phyloP scores from a whole-genome alignment of 495 filamentous ascomycete species.

The Amorphotheca resinae region DNA sequence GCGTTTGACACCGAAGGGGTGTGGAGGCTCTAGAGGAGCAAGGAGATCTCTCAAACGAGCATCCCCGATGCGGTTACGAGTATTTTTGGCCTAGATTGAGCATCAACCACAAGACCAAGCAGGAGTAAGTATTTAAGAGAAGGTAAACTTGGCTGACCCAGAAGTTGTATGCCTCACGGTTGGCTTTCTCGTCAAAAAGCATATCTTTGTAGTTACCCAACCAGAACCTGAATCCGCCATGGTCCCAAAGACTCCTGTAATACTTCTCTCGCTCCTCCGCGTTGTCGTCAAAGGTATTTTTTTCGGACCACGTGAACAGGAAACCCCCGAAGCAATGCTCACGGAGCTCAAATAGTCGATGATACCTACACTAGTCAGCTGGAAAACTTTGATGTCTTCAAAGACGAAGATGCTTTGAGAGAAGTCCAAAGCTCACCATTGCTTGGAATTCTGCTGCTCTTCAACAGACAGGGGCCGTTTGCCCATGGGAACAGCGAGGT shows the following conservation, averaged over 20 bases:
- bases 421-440: constrained; percentile 27
- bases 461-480: constrained; percentile 27
- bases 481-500: constrained; percentile 38
- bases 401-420: no score
- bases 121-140: no score
- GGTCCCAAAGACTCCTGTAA: constrained; percentile 34
- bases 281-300: constrained; percentile 32
- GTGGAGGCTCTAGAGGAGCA: constrained; percentile 38
- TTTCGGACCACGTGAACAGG: constrained; percentile 26
- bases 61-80: constrained; percentile 36
- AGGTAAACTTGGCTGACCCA: no score
- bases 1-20: constrained; percentile 43
- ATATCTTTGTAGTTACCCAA: constrained; percentile 38
- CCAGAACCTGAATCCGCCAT: constrained; percentile 38
- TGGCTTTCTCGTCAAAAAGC: constrained; percentile 31
- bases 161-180: constrained; percentile 37
- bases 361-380: no score
- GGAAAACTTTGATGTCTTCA: no score
- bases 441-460: constrained; percentile 33
- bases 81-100: constrained; percentile 36
- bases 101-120: no score
- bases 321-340: constrained; percentile 33
- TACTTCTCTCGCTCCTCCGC: constrained; percentile 31
- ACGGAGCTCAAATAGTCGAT: constrained; percentile 29
- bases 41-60: constrained; percentile 36